Evolutionary conservation across 2,329 filamentous ascomycete genomes (phyloP), one percentile per base, ranked within the genome.

Genomic region (Fonsecaea pedrosoi): DNA sequence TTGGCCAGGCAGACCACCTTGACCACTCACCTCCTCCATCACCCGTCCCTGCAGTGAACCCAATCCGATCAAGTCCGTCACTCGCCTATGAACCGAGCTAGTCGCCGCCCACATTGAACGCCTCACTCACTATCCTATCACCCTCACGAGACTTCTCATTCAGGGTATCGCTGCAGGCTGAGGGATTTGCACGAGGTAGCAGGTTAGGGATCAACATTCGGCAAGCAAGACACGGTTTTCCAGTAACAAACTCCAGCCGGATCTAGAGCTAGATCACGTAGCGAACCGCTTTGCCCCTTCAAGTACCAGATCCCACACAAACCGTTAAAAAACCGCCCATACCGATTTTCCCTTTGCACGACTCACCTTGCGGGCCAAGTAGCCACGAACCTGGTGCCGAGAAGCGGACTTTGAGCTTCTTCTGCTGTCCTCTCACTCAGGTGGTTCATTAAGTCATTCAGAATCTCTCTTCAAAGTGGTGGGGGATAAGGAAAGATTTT

Each of bases 201-300:
- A 53, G 40, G 21, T 54, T 21, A 61, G 59, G 48, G 53, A 38
- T 35, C 18, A 54, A 21, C 18, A 38, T 25, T 48, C 50, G 37
- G 34, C 53, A 35, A n/a, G 30, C 53, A 37, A 55, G n/a, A 55
- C 53, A 34, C 53, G 30, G n/a, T 35, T 55, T 54, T 37, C 53
- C 8, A 15, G 30, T n/a, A 34, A 54, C 59, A 21, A 50, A 50
- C 18, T 25, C 32, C 50, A 56, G 53, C 60, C 53, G 32, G 40
- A 60, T 59, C 45, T 50, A 40, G 54, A 35, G 65, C 58, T 60
- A 65, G 42, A 60, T 40, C 59, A 58, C 66, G 64, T 53, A 56
- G 58, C 64, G 64, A 66, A 66, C 58, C 58, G 62, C 60, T 60
- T 62, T 62, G 58, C 62, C 59, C 58, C 58, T 60, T 34, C 50